Conservation (phyloP, 257 asterid species). For the Paraleonurus japonicus region DNA sequence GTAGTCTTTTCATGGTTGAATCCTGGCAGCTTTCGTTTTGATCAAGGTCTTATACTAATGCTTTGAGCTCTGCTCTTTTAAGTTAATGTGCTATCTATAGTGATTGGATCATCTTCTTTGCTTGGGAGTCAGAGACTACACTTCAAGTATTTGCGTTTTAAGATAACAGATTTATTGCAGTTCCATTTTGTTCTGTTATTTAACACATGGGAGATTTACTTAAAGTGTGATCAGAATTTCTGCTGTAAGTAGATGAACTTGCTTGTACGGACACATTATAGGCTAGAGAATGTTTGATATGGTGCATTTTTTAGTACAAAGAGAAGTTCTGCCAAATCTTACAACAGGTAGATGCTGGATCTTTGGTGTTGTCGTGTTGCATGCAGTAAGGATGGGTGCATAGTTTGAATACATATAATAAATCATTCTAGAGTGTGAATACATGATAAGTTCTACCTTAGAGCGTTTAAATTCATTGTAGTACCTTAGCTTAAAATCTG, state of each 20-base stretch:
- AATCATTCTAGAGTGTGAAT: too few relatives aligned
- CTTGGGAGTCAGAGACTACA: background rate
- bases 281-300: background rate
- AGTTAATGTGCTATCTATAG: background rate
- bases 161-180: background rate
- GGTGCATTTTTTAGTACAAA: background rate
- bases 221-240: background rate
- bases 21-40: background rate
- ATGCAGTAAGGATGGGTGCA: constrained; percentile 1
- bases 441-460: background rate
- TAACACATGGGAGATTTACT: background rate
- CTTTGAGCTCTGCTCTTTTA: background rate
- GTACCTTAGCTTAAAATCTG: constrained; percentile 27
- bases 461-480: constrained; percentile 35
- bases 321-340: background rate
- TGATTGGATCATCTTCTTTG: background rate
- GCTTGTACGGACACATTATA: background rate
- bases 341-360: background rate
- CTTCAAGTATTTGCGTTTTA: background rate
- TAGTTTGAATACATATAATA: background rate
- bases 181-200: background rate
- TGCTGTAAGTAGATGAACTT: background rate
- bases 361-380: background rate
- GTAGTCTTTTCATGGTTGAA: background rate
- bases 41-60: background rate